Conservation (phyloP, 352 stramenopile genomes). For the Phytophthora niederhauseri region DNA sequence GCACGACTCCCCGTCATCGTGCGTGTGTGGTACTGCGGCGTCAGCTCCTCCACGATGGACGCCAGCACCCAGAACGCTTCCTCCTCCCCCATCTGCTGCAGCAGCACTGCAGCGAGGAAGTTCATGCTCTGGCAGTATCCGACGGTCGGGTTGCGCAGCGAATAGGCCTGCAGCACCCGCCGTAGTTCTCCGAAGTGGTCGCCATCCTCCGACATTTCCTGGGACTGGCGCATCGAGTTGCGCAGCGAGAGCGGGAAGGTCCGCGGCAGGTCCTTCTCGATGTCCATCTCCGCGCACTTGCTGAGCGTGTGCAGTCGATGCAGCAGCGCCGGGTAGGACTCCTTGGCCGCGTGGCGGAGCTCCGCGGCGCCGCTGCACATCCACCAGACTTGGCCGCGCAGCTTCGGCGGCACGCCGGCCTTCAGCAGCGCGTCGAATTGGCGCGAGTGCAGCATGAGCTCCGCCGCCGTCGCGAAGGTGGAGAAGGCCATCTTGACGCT, state of each 20-base stretch:
- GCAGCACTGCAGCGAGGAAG: constrained; percentile 78
- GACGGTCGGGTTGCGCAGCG: constrained; percentile 78
- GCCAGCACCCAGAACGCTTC: constrained; percentile 89
- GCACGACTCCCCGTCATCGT: constrained; percentile 90
- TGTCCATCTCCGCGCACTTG: constrained; percentile 78
- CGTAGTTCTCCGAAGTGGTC: constrained; percentile 68
- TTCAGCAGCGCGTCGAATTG: constrained; percentile 75
- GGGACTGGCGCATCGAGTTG: constrained; percentile 34
- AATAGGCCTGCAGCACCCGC: constrained; percentile 86
- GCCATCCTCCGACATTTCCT: constrained; percentile 28
- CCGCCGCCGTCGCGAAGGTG: constrained; percentile 55
- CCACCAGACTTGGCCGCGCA: constrained; percentile 84
- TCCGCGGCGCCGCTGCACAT: constrained; percentile 73
- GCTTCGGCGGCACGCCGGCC: constrained; percentile 62
- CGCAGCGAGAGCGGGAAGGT: constrained; percentile 67
- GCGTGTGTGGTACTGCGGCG: constrained; percentile 89
- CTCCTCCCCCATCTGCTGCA: constrained; percentile 86
- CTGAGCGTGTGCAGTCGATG: constrained; percentile 59
- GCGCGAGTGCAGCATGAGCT: constrained; percentile 52
- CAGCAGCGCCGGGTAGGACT: constrained; percentile 67
- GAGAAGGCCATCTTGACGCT: constrained; percentile 57
- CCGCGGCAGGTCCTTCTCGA: constrained; percentile 89
- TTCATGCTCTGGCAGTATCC: constrained; percentile 94
- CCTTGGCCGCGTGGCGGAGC: constrained; percentile 42
- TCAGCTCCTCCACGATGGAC: constrained; percentile 90